These are phyloP conservation scores for Hypoxylon sp. DNA, from an alignment of 2,329 filamentous ascomycete genomes.

Conservation along the genomic window DNA sequence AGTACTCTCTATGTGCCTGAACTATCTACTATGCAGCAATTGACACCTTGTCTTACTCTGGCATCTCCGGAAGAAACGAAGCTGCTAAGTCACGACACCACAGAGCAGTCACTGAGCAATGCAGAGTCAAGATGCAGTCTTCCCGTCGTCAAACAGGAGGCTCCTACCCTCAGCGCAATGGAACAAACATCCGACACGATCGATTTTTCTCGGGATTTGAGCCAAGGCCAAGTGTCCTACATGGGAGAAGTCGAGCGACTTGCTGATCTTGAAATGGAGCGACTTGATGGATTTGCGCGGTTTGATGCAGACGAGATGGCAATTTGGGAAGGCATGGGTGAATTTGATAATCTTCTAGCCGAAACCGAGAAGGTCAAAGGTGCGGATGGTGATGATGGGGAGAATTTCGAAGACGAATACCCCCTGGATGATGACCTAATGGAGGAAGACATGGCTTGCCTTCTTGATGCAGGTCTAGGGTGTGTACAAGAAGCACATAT, in stretches of 20 bases:
- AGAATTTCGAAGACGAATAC: conserved; percentile 37
- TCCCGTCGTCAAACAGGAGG: neutral
- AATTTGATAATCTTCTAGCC: too few species aligned
- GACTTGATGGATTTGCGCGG: too few species aligned
- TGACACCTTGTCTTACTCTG: conserved; percentile 28
- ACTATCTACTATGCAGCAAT: conserved; percentile 29
- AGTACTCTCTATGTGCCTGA: conserved; percentile 2
- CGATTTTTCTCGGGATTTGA: neutral
- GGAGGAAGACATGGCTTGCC: conserved; percentile 41
- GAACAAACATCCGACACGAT: conserved; percentile 3
- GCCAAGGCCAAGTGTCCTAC: neutral
- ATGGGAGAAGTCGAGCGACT: neutral
- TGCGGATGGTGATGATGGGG: too few species aligned
- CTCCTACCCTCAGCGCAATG: neutral
- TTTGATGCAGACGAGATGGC: too few species aligned
- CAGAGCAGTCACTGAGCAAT: neutral
- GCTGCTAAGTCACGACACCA: neutral
- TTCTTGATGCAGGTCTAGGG: conserved; percentile 21
- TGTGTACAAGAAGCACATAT: conserved; percentile 36
- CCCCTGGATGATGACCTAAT: conserved; percentile 37
- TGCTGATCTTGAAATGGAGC: too few species aligned
- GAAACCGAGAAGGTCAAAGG: too few species aligned
- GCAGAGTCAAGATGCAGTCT: neutral
- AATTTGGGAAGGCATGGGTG: too few species aligned
- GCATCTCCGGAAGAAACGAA: neutral